Base-by-base conservation (phyloP, 2,329 filamentous ascomycete genomes). In the Sordariomycetes sp. region DNA sequence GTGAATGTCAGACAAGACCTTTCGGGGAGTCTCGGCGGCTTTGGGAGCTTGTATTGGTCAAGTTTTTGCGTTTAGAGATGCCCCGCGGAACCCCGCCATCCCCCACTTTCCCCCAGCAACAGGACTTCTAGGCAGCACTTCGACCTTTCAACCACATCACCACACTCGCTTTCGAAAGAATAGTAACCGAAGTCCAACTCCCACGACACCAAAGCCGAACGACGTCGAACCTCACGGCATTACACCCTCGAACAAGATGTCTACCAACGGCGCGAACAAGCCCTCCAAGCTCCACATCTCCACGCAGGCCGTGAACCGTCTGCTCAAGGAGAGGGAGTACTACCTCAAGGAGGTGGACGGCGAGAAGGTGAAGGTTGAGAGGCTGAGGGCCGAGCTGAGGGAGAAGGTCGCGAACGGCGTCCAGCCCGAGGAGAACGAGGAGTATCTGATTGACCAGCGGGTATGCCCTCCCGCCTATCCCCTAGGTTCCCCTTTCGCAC, bases 291-390 rank as follows among this genome's bases (percentile, higher is more conserved):
- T 96, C 68, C 72, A 82, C 65, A 94, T 96, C 67, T 84, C 87
- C 52, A 94, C 89, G 25, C 82, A 85, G 60, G 84, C 89, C 22
- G 82, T 97, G 63, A 77, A 81, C 64, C 89, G 94, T 59, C 81
- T 97, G 53, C 82, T 96, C 62, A 96, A 95, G 72, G 94, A 99
- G 71, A 89, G 96, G 70, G 76, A 80, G 45, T 92, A 86, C 65
- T 97, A 99, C 74, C 87, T 91, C 76, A 87, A 87, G 67, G 94
- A 99, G 70, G 80, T 95, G 62, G 74, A 77, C 52, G 82, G 87
- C 63, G 69, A 81, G 35, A 69, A 75, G 50, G 69, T 66, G n/a
- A 73, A 70, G 28, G 69, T 71, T 3, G 45, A 6, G 45, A 24
- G 20, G 45, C 45, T 22, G 45, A 20, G 45, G 45, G 45, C 45